Base-by-base conservation (phyloP, 306 rosid species). In the Dalbergia cochinchinensis region DNA sequence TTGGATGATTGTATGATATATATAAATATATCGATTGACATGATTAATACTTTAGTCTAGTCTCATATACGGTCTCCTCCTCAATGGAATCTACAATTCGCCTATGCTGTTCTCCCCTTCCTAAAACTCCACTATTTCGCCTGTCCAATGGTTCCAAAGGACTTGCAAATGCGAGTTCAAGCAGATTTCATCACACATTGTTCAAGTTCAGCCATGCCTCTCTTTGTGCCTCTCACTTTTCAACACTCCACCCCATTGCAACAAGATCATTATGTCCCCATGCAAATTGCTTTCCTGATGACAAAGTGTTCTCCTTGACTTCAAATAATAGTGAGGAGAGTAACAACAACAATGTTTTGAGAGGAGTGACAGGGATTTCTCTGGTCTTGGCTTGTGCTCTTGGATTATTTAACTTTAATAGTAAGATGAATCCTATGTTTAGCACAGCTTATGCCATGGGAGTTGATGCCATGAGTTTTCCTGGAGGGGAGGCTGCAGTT, bases 21-120 rank as follows among this genome's bases (percentile, higher is more conserved):
- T n/a, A 54, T n/a, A 54, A n/a, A 53, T 53, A 53, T 15, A 53
- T 53, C 8, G 13, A 53, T 14, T 54, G 22, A 54, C 60, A 2
- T 54, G 22, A 54, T 11, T 15, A 54, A 54, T 6, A 11, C 60
- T 54, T n/a, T 18, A 54, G 19, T 6, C 1, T 26, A 44, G 10
- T 44, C 50, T 44, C 10, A 9, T 44, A 44, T 44, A 0, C 3
- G 9, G 41, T 0, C 2, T 76, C 37, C 75, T 51, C 69, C 53
- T 6, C 26, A 62, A 85, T 85, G 88, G 85, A 80, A 69, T 65
- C 75, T 59, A 68, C 79, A 45, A 70, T 84, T 48, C 13, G 22
- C 68, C 77, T 65, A 14, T 64, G 63, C 48, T 19, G 42, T 69
- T 54, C 16, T 6, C 31, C 68, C 31, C 37, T 65, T 26, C 80